phyloP scores from a whole-genome alignment of 1,284 basidiomycete genomes.

The Marasmius fiardii region DNA sequence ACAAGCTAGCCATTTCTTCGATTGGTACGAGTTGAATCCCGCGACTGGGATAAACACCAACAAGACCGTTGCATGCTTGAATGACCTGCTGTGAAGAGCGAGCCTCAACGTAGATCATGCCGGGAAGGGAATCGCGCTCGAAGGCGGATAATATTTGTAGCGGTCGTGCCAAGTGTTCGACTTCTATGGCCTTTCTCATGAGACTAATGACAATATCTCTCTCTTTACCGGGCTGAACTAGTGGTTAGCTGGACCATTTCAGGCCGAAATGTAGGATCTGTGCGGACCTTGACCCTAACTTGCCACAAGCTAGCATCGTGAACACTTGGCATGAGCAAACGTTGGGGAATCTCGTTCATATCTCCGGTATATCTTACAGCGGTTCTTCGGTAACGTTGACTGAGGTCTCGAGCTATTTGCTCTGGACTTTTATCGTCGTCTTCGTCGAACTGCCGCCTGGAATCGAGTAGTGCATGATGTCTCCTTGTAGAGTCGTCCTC shows the following conservation, averaged over 20 bases:
- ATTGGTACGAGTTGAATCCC: conserved; percentile 90
- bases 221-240: conserved; percentile 79
- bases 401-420: conserved; percentile 83
- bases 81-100: conserved; percentile 84
- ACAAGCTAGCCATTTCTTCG: conserved; percentile 96
- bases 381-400: conserved; percentile 73
- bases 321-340: conserved; percentile 95
- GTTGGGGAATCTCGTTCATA: conserved; percentile 92
- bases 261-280: background rate
- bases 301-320: conserved; percentile 97
- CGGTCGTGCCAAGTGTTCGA: conserved; percentile 73
- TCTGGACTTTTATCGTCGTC: conserved; percentile 84
- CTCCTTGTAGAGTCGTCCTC: conserved; percentile 66
- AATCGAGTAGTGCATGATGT: conserved; percentile 80
- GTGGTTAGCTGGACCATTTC: background rate
- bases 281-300: conserved; percentile 85
- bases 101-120: conserved; percentile 96
- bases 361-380: conserved; percentile 81
- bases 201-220: conserved; percentile 92
- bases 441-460: conserved; percentile 60
- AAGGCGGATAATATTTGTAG: conserved; percentile 91
- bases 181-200: conserved; percentile 87
- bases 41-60: conserved; percentile 85
- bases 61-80: conserved; percentile 85
- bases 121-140: conserved; percentile 92